These are phyloP conservation scores for Pseudocohnilembus persalinus DNA, from an alignment of 169 alveolate species.

Conservation along the genomic window DNA sequence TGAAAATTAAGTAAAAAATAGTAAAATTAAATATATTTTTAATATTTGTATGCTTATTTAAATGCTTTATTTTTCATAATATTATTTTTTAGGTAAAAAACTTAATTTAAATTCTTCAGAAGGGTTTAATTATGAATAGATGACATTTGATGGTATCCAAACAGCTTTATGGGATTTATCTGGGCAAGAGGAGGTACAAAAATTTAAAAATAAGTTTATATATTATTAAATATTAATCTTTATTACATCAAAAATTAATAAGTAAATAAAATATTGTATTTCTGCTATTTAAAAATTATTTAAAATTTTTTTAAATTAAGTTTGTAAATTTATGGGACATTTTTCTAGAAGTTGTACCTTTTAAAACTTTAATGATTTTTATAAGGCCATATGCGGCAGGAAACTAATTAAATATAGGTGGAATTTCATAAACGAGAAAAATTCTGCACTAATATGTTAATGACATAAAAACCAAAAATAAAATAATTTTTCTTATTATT, in stretches of 20 bases:
- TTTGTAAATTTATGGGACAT: neutral
- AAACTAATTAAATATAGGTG: neutral
- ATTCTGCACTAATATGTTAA: neutral
- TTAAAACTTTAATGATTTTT: no score
- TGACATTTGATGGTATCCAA: neutral
- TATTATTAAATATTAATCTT: no score
- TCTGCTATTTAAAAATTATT: no score
- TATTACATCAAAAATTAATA: no score
- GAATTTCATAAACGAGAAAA: neutral
- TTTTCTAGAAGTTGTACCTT: neutral
- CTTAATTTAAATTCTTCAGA: neutral
- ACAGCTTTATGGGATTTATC: neutral
- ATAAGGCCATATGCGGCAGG: neutral
- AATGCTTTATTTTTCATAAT: no score
- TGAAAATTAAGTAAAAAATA: neutral
- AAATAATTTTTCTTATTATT: no score
- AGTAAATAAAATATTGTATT: no score
- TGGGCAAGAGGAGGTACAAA: neutral
- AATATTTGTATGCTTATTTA: neutral
- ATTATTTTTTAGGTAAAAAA: neutral
- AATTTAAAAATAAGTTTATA: no score
- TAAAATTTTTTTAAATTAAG: neutral
- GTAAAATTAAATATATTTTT: neutral
- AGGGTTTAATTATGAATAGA: neutral
- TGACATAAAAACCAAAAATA: neutral